Conservation (phyloP, 148 eudicot genomes). For the Rheum nobile region DNA sequence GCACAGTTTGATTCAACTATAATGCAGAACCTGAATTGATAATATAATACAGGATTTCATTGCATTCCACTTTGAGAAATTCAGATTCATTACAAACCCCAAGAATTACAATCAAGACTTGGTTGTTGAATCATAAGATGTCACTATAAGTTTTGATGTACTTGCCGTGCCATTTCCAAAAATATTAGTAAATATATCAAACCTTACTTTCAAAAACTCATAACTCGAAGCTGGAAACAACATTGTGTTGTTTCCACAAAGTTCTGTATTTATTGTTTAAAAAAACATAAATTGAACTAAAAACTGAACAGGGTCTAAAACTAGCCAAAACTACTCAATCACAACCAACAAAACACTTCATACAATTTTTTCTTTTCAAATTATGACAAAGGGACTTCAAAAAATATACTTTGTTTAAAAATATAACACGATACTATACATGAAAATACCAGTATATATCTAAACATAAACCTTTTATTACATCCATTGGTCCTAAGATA, state of each 20-base stretch:
- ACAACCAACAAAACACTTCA: too few relatives aligned
- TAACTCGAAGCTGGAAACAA: background rate
- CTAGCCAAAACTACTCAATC: too few relatives aligned
- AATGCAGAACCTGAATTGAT: background rate
- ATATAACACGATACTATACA: background rate
- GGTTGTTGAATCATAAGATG: background rate
- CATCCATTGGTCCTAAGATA: background rate
- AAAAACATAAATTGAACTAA: background rate
- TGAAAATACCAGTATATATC: background rate
- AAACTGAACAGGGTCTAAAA: background rate
- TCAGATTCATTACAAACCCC: background rate
- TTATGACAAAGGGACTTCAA: too few relatives aligned
- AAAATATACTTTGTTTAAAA: too few relatives aligned
- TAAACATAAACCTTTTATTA: background rate
- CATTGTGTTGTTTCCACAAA: background rate
- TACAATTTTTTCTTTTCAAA: background rate
- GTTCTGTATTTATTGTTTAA: background rate
- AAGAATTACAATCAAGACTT: background rate
- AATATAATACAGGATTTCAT: background rate
- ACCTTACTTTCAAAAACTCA: background rate
- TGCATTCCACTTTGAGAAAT: background rate
- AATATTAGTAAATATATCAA: background rate
- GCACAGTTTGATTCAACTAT: background rate
- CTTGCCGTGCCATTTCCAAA: background rate
- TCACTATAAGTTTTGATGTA: background rate